A percentile compares a stretch with the other conserved stretches of the same genome.
Evolutionary conservation across 1,284 basidiomycete species (phyloP).

Genomic region (Grifola frondosa): DNA sequence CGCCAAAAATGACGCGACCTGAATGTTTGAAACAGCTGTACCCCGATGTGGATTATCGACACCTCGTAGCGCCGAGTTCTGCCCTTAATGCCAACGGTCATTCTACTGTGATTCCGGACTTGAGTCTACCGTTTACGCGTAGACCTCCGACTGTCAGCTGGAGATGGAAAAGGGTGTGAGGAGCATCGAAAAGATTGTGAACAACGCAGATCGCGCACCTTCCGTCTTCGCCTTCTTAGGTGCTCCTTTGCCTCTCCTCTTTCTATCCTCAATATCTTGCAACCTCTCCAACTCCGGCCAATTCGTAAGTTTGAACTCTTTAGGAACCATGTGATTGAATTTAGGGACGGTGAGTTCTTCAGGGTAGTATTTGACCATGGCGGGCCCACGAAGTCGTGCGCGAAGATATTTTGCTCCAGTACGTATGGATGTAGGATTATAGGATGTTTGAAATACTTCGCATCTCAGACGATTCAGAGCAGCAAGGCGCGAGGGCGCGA

Average conservation of each 20-base stretch:
- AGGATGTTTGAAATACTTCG: conserved; percentile 79
- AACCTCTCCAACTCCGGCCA: conserved; percentile 64
- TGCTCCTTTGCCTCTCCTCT: conserved; percentile 75
- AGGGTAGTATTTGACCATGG: conserved; percentile 80
- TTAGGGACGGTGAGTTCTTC: conserved; percentile 51
- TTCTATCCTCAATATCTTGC: conserved; percentile 64
- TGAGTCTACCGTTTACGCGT: conserved; percentile 40
- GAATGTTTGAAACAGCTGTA: too few relatives aligned
- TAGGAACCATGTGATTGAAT: conserved; percentile 40
- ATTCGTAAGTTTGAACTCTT: conserved; percentile 57
- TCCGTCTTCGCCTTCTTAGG: conserved; percentile 74
- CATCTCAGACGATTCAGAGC: conserved; percentile 60
- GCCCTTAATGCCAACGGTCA: too few relatives aligned
- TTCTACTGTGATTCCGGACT: too few relatives aligned
- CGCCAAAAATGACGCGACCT: too few relatives aligned
- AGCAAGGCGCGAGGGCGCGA: conserved; percentile 46
- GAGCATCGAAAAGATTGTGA: not conserved
- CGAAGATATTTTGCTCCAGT: conserved; percentile 87
- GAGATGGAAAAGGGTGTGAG: not conserved
- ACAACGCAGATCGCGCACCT: conserved; percentile 48
- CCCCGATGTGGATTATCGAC: too few relatives aligned
- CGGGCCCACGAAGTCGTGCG: conserved; percentile 70
- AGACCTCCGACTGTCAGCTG: conserved; percentile 46
- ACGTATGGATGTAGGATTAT: conserved; percentile 75
- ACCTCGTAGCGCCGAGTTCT: too few relatives aligned